Conservation (phyloP, 1,284 basidiomycete species). For the Inonotus hispidus region DNA sequence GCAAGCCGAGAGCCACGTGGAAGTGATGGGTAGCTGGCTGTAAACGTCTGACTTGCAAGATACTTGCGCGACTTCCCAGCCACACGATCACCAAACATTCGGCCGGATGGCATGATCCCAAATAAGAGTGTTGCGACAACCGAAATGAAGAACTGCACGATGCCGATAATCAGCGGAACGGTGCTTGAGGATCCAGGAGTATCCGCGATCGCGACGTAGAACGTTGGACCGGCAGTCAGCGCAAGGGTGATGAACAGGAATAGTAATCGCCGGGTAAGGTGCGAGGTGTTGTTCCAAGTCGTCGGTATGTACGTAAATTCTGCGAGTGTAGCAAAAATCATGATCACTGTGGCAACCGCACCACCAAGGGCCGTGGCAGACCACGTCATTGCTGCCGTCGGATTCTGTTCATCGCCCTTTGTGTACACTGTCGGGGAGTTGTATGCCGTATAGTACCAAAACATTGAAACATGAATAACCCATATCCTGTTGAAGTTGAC, state of each 20-base stretch:
- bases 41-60: constrained; percentile 93
- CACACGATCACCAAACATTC: constrained; percentile 94
- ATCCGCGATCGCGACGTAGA: constrained; percentile 81
- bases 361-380: constrained; percentile 88
- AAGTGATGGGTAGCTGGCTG: constrained; percentile 83
- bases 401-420: constrained; percentile 38
- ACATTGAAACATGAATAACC: constrained; percentile 90
- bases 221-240: constrained; percentile 82
- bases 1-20: constrained; percentile 57
- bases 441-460: constrained; percentile 92
- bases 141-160: constrained; percentile 90
- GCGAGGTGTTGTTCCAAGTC: constrained; percentile 96
- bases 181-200: constrained; percentile 54
- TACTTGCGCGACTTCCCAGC: constrained; percentile 92
- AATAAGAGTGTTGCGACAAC: constrained; percentile 79
- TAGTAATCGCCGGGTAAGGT: constrained; percentile 80
- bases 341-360: constrained; percentile 85
- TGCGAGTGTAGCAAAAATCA: constrained; percentile 87
- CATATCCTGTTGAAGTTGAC: constrained; percentile 99
- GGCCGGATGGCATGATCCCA: constrained; percentile 82
- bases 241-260: constrained; percentile 83
- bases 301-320: constrained; percentile 96
- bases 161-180: constrained; percentile 79
- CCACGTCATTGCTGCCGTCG: constrained; percentile 75
- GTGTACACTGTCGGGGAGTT: constrained; percentile 86